Percentiles rank a stretch among this genome's conserved stretches.
Evolutionary conservation across 441 rosid species (phyloP).

Genomic region (Brassica hybrid): DNA sequence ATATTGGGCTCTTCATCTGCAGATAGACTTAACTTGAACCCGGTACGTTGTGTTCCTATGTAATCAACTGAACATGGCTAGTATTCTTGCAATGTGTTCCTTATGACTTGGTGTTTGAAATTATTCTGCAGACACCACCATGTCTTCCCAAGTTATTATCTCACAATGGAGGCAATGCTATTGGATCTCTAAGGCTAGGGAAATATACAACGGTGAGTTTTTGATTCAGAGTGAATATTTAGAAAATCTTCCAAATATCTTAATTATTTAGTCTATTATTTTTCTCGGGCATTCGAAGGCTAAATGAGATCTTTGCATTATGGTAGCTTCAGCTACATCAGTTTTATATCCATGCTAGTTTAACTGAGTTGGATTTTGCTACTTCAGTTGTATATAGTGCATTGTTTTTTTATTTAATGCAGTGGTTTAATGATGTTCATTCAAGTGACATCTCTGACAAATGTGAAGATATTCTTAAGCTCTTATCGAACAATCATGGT

Average conservation of each 20-base stretch:
- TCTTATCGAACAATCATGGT: conserved; percentile 65
- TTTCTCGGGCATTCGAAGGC: not conserved
- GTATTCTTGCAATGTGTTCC: conserved; percentile 7
- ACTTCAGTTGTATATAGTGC: conserved; percentile 14
- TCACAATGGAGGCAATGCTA: conserved; percentile 43
- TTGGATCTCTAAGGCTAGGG: conserved; percentile 76
- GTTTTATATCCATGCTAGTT: conserved; percentile 30
- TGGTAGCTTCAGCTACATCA: no score
- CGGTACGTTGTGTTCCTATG: conserved; percentile 46
- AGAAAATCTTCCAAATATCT: not conserved
- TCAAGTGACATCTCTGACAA: conserved; percentile 76
- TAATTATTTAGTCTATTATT: not conserved
- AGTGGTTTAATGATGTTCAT: conserved; percentile 93
- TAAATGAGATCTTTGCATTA: not conserved
- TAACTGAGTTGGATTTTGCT: conserved; percentile 21
- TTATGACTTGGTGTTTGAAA: conserved; percentile 12
- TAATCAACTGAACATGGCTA: conserved; percentile 2
- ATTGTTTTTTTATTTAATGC: conserved; percentile 38
- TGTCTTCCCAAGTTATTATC: conserved; percentile 76
- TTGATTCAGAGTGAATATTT: not conserved
- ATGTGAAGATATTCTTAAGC: conserved; percentile 75
- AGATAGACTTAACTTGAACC: conserved; percentile 57
- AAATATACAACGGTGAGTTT: conserved; percentile 72
- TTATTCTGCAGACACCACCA: conserved; percentile 61
- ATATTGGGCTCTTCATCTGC: conserved; percentile 72